A percentile compares a stretch with the other conserved stretches of the same genome.
Conservation (phyloP, 257 asterid genomes). For the Solanum arcanum region DNA sequence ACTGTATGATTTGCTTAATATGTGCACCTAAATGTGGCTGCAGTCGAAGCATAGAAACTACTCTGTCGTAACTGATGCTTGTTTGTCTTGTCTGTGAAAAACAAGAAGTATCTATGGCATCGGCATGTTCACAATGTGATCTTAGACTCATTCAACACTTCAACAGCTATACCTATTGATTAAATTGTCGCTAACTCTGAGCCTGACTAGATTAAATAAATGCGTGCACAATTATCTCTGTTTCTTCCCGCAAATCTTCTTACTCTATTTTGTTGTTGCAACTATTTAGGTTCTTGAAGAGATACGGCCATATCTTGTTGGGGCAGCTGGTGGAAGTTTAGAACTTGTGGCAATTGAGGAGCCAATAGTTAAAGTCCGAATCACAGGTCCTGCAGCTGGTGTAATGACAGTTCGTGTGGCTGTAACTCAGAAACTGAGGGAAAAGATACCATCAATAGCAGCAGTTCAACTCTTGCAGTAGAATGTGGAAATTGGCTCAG, state of each 20-base stretch:
- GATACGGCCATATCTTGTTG: conserved; percentile 78
- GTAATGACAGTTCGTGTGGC: conserved; percentile 98
- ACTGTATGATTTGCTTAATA: neutral
- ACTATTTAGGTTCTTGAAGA: conserved; percentile 78
- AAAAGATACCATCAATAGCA: conserved; percentile 84
- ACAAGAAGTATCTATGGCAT: neutral
- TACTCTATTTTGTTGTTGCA: neutral
- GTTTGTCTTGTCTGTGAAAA: neutral
- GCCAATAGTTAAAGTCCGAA: conserved; percentile 83
- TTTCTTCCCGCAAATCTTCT: neutral
- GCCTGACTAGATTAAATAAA: neutral
- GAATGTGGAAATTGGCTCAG: neutral
- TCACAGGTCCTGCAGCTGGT: conserved; percentile 88
- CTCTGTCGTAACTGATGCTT: neutral
- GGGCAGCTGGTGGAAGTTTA: conserved; percentile 91
- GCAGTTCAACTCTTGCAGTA: conserved; percentile 85
- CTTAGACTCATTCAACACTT: neutral
- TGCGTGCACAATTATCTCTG: neutral
- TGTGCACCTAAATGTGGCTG: neutral
- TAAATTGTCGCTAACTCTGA: neutral
- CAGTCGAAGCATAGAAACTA: neutral
- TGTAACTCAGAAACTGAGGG: conserved; percentile 88
- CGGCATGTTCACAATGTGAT: neutral
- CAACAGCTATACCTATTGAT: neutral
- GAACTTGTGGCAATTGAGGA: conserved; percentile 80